Conservation (phyloP, 148 eudicot genomes). For the Oxyria digyna region DNA sequence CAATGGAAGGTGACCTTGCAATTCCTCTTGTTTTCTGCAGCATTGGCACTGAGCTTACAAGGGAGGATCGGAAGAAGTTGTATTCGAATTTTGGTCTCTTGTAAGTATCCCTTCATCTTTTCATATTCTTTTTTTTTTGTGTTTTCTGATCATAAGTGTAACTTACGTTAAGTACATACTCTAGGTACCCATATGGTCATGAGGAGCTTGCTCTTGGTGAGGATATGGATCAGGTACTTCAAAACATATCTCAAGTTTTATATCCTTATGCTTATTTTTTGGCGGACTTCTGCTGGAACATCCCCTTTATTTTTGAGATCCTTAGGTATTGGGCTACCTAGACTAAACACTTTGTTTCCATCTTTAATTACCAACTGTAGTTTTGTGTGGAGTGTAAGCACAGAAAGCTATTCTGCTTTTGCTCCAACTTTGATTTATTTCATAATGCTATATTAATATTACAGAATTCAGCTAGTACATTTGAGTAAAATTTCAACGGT, state of each 20-base stretch:
- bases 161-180: constrained; percentile 5
- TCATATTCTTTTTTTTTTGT: neutral
- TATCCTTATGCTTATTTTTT: neutral
- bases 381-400: neutral
- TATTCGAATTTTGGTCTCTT: constrained; percentile 80
- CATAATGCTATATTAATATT: neutral
- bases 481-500: neutral
- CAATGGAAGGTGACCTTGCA: neutral
- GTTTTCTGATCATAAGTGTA: neutral
- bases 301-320: neutral
- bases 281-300: neutral
- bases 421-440: neutral
- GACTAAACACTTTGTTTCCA: neutral
- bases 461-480: neutral
- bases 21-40: constrained; percentile 26
- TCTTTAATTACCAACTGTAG: neutral
- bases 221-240: constrained; percentile 80
- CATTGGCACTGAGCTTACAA: constrained; percentile 93
- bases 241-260: neutral
- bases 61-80: constrained; percentile 85
- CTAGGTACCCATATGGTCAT: constrained; percentile 85
- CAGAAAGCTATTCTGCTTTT: neutral
- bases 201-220: constrained; percentile 90
- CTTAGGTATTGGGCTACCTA: neutral
- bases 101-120: constrained; percentile 29